These are phyloP conservation scores for Ceratocystis smalleyi DNA, from an alignment of 2,329 filamentous ascomycete genomes.

Conservation along the genomic window DNA sequence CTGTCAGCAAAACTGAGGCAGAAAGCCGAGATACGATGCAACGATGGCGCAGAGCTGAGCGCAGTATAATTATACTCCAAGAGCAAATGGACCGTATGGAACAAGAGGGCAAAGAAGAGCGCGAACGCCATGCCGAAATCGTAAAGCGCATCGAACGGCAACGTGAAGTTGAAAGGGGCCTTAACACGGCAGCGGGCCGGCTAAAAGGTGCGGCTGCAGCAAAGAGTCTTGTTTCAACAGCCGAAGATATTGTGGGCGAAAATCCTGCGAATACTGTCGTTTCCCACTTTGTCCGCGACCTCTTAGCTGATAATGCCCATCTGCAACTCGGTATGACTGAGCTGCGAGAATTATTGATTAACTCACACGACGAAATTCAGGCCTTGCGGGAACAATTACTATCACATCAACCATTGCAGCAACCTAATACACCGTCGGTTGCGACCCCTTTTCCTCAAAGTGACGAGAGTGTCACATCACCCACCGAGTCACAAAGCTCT, in stretches of 20 bases:
- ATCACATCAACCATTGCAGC: slow-evolving; percentile 49
- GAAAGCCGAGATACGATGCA: slow-evolving; percentile 66
- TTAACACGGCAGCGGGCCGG: slow-evolving; percentile 63
- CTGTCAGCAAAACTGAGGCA: slow-evolving; percentile 50
- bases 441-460: not conserved
- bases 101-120: slow-evolving; percentile 63
- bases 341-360: slow-evolving; percentile 74
- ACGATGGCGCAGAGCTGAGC: slow-evolving; percentile 74
- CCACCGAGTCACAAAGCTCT: slow-evolving; percentile 23
- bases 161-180: slow-evolving; percentile 64
- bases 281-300: slow-evolving; percentile 91
- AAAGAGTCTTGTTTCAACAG: slow-evolving; percentile 34
- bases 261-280: slow-evolving; percentile 40
- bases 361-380: slow-evolving; percentile 89
- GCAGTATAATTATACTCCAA: slow-evolving; percentile 60
- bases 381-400: slow-evolving; percentile 65
- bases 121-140: slow-evolving; percentile 65
- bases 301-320: slow-evolving; percentile 88
- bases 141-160: slow-evolving; percentile 71
- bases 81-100: slow-evolving; percentile 84
- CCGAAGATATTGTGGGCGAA: slow-evolving; percentile 22
- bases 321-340: slow-evolving; percentile 85
- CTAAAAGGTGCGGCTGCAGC: slow-evolving; percentile 67
- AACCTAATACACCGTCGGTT: not conserved
- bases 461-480: slow-evolving; percentile 7